phyloP scores from a whole-genome alignment of 371 early-diverging fungal genomes.

The Conidiobolus incongruus region DNA sequence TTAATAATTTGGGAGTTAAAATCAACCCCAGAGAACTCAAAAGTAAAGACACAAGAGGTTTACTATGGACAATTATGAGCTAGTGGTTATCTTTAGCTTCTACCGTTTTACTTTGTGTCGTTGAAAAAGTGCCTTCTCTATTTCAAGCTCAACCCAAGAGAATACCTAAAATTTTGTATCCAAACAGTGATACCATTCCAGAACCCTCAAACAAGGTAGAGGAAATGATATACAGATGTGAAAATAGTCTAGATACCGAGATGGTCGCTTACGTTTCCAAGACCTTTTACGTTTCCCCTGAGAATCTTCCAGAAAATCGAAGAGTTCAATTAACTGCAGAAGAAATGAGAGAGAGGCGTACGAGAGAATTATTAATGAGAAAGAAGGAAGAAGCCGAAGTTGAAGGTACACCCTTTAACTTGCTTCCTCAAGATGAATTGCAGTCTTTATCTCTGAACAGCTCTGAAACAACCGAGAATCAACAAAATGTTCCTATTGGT shows the following conservation, averaged over 20 bases:
- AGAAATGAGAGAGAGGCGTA: constrained; percentile 63
- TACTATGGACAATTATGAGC: constrained; percentile 55
- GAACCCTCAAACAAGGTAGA: constrained; percentile 23
- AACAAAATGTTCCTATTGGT: constrained; percentile 43
- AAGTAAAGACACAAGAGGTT: constrained; percentile 54
- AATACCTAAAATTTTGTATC: constrained; percentile 54
- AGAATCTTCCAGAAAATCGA: constrained; percentile 44
- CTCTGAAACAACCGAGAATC: constrained; percentile 11
- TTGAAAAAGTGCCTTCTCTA: constrained; percentile 80
- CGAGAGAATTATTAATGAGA: constrained; percentile 19
- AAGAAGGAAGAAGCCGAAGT: constrained; percentile 10
- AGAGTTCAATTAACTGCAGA: constrained; percentile 57
- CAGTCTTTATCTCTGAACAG: constrained; percentile 1
- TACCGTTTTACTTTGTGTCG: constrained; percentile 46
- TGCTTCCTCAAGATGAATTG: constrained; percentile 8
- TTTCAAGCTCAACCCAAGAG: constrained; percentile 53
- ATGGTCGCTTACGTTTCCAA: constrained; percentile 79
- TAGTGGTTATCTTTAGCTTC: constrained; percentile 68
- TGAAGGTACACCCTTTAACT: constrained; percentile 8
- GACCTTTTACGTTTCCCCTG: constrained; percentile 64
- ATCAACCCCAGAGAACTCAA: constrained; percentile 67
- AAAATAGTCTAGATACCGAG: constrained; percentile 21
- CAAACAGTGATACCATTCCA: constrained; percentile 14
- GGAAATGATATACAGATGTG: constrained; percentile 31
- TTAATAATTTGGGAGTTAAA: constrained; percentile 62